phyloP scores from a whole-genome alignment of 208 protist species.

The Trypanosoma scelopori region DNA sequence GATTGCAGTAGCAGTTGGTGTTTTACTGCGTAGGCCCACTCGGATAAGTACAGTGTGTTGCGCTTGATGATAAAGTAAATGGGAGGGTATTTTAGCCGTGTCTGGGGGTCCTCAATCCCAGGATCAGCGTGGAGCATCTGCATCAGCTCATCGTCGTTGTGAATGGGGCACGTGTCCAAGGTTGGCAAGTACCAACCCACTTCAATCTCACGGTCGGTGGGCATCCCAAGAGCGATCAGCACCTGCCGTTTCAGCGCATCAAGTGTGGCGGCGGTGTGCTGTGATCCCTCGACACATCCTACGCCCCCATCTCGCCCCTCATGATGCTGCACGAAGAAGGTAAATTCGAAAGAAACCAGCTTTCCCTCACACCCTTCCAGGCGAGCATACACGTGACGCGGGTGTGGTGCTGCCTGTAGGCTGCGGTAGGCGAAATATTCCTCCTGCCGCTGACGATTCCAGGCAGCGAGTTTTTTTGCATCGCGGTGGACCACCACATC shows the following conservation, averaged over 20 bases:
- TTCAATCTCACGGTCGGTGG: slow-evolving; percentile 57
- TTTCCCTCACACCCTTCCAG: slow-evolving; percentile 86
- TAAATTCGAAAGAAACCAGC: slow-evolving; percentile 86
- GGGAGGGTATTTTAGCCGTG: slow-evolving; percentile 73
- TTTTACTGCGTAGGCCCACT: slow-evolving; percentile 91
- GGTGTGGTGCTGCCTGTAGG: slow-evolving; percentile 52
- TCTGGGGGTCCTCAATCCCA: slow-evolving; percentile 69
- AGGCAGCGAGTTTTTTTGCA: slow-evolving; percentile 54
- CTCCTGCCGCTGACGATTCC: slow-evolving; percentile 68
- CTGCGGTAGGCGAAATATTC: slow-evolving; percentile 73
- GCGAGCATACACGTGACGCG: slow-evolving; percentile 78
- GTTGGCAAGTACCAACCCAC: slow-evolving; percentile 88
- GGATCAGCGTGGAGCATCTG: slow-evolving; percentile 79
- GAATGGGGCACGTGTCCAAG: slow-evolving; percentile 78
- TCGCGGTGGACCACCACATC: slow-evolving; percentile 63
- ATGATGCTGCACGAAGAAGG: slow-evolving; percentile 32
- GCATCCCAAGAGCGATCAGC: slow-evolving; percentile 54
- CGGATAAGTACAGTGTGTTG: slow-evolving; percentile 71
- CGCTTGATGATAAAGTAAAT: slow-evolving; percentile 89
- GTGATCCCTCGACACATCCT: neutral
- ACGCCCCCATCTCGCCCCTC: slow-evolving; percentile 6
- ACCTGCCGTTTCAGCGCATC: slow-evolving; percentile 45
- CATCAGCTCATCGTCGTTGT: slow-evolving; percentile 74
- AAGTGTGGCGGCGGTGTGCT: slow-evolving; percentile 29
- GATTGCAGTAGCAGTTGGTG: slow-evolving; percentile 88